Evolutionary conservation across 345 rosid genomes (phyloP).

Genomic region (Gossypium stocksii): DNA sequence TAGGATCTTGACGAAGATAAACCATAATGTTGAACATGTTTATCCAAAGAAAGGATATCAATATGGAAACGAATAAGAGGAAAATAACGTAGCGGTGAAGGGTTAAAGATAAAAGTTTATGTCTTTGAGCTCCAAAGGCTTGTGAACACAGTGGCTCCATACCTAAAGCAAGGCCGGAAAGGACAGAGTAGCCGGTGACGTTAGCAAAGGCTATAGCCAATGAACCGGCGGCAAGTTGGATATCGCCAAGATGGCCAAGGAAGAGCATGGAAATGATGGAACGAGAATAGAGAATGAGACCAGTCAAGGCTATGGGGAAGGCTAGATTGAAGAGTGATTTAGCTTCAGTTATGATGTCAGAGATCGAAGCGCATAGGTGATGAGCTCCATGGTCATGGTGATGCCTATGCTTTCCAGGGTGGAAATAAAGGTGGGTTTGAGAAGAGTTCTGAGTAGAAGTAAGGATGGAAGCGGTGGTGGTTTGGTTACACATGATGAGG

Average conservation of each 20-base stretch:
- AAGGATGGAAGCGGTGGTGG: constrained; percentile 21
- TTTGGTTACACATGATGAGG: constrained; percentile 55
- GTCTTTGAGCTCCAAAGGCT: constrained; percentile 88
- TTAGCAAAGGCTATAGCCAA: constrained; percentile 92
- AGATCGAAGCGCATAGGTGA: constrained; percentile 19
- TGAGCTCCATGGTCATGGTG: neutral
- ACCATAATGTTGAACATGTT: constrained; percentile 57
- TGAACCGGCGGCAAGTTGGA: constrained; percentile 87
- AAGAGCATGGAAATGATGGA: constrained; percentile 88
- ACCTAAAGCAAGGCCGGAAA: constrained; percentile 87
- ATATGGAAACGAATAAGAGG: constrained; percentile 61
- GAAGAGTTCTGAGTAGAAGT: constrained; percentile 29
- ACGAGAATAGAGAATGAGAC: constrained; percentile 80
- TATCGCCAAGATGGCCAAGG: constrained; percentile 79
- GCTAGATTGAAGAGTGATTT: constrained; percentile 72
- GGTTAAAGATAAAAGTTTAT: constrained; percentile 73
- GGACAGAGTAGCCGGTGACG: constrained; percentile 92
- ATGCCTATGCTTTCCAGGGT: constrained; percentile 19
- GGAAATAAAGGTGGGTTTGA: constrained; percentile 30
- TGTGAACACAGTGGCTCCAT: constrained; percentile 96
- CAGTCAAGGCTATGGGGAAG: constrained; percentile 73
- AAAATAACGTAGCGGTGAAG: constrained; percentile 81
- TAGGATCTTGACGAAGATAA: constrained; percentile 65
- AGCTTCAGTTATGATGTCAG: constrained; percentile 53
- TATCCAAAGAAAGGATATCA: constrained; percentile 73